Conservation (phyloP, 1,139 yeast species). For the Geotrichum bryndzae region DNA sequence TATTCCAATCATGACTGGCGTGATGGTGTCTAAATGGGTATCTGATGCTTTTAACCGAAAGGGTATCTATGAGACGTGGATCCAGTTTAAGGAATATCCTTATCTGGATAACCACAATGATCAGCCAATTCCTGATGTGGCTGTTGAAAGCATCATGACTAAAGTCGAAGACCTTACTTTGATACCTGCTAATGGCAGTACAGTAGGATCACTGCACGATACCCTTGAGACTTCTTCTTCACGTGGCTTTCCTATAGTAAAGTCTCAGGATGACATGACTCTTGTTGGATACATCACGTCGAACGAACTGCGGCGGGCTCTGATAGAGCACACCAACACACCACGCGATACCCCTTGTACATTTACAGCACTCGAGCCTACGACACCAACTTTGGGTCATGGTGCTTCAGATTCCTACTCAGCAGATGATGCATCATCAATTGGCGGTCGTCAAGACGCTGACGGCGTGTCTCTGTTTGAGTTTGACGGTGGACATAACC, state of each 20-base stretch:
- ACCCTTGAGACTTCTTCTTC: constrained; percentile 22
- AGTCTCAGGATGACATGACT: constrained; percentile 26
- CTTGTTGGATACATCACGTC: constrained; percentile 42
- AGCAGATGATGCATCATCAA: neutral
- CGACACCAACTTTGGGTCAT: neutral
- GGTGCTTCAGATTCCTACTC: neutral
- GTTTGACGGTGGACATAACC: constrained; percentile 3
- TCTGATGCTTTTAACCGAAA: constrained; percentile 39
- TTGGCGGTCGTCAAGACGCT: neutral
- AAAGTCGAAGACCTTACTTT: constrained; percentile 27
- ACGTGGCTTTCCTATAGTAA: constrained; percentile 42
- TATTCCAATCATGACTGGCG: constrained; percentile 78
- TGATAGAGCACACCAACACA: constrained; percentile 18
- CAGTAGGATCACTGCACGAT: constrained; percentile 24
- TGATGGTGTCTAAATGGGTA: constrained; percentile 44
- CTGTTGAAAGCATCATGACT: constrained; percentile 34
- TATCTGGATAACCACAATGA: constrained; percentile 36
- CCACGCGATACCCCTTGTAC: constrained; percentile 20
- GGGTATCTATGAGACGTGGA: constrained; percentile 43
- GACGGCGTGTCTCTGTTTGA: constrained; percentile 12
- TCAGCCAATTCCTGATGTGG: constrained; percentile 34
- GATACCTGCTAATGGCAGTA: constrained; percentile 25
- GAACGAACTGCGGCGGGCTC: constrained; percentile 34
- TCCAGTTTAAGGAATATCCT: constrained; percentile 38
- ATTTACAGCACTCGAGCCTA: constrained; percentile 15